A percentile compares a stretch with the other conserved stretches of the same genome.
phyloP scores from a whole-genome alignment of 768 basidiomycete genomes.

The Russula dissimulans region DNA sequence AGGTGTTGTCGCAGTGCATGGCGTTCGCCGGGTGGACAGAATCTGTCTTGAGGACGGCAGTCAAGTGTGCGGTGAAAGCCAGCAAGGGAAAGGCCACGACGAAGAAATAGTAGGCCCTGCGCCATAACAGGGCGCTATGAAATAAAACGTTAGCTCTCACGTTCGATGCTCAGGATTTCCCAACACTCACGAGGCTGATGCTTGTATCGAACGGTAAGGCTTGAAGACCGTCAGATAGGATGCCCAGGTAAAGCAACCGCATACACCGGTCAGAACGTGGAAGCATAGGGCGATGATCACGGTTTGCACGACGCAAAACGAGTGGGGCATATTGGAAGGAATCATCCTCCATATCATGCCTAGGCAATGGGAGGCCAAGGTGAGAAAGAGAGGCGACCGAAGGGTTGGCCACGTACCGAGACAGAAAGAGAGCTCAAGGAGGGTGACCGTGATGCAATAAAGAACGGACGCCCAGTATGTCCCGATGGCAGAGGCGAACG shows the following conservation, averaged over 20 bases:
- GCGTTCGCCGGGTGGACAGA: conserved; percentile 40
- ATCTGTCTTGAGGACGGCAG: conserved; percentile 35
- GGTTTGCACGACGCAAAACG: conserved; percentile 39
- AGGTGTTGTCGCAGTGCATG: conserved; percentile 50
- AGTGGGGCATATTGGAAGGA: conserved; percentile 45
- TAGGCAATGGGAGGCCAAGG: conserved; percentile 21
- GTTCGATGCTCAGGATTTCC: too few species aligned
- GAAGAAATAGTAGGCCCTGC: conserved; percentile 34
- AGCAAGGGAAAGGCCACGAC: conserved; percentile 41
- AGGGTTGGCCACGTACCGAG: conserved; percentile 35
- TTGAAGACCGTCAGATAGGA: conserved; percentile 20
- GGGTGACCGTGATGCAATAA: conserved; percentile 42
- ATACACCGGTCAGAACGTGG: conserved; percentile 21
- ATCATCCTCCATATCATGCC: conserved; percentile 61
- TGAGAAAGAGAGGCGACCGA: not conserved
- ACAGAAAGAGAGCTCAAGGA: conserved; percentile 49
- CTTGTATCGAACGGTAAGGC: conserved; percentile 8
- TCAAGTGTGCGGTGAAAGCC: conserved; percentile 35
- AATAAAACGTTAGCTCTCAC: not conserved
- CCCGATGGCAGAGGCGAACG: conserved; percentile 36
- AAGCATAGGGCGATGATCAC: conserved; percentile 19
- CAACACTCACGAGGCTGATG: conserved; percentile 6
- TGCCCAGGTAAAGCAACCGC: conserved; percentile 22
- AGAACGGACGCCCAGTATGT: conserved; percentile 40
- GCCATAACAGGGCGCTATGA: conserved; percentile 43